Evolutionary conservation across 2,329 filamentous ascomycete genomes (phyloP).

Genomic region (Fusarium sp.): DNA sequence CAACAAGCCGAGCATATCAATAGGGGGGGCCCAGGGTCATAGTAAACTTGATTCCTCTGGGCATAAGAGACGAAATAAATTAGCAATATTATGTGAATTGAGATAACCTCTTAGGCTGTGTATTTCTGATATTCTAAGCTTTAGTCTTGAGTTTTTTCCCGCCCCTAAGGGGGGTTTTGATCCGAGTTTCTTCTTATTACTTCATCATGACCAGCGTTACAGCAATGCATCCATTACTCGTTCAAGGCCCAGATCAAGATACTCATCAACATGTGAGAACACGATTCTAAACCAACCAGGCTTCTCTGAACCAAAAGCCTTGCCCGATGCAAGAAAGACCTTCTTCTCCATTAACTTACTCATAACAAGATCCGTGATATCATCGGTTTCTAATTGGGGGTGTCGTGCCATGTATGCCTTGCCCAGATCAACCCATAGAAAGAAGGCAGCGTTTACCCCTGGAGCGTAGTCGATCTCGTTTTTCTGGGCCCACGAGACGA

Average conservation of each 20-base stretch:
- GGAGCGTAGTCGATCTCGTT: slow-evolving; percentile 59
- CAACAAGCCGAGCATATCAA: not conserved
- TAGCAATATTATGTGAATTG: no score
- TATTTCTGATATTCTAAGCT: no score
- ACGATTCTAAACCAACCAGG: slow-evolving; percentile 57
- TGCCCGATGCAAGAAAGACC: slow-evolving; percentile 54
- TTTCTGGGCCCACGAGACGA: slow-evolving; percentile 52
- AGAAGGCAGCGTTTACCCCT: slow-evolving; percentile 66
- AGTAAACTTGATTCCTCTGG: no score
- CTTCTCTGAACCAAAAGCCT: slow-evolving; percentile 54
- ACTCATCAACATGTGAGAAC: slow-evolving; percentile 51
- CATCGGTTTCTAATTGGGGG: slow-evolving; percentile 15
- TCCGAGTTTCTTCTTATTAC: not conserved
- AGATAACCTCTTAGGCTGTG: no score
- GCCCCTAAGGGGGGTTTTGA: no score
- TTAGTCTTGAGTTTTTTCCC: no score
- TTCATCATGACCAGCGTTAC: not conserved
- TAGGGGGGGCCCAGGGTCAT: no score
- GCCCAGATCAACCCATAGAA: slow-evolving; percentile 65
- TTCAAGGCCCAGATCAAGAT: slow-evolving; percentile 49
- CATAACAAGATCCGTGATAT: slow-evolving; percentile 47
- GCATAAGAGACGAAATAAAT: no score
- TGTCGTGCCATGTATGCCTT: slow-evolving; percentile 44
- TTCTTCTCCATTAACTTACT: slow-evolving; percentile 48
- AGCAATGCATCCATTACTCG: slow-evolving; percentile 35